These are phyloP conservation scores for Chlamydomonas applanata DNA, from an alignment of 139 green algal genomes.

Conservation along the genomic window DNA sequence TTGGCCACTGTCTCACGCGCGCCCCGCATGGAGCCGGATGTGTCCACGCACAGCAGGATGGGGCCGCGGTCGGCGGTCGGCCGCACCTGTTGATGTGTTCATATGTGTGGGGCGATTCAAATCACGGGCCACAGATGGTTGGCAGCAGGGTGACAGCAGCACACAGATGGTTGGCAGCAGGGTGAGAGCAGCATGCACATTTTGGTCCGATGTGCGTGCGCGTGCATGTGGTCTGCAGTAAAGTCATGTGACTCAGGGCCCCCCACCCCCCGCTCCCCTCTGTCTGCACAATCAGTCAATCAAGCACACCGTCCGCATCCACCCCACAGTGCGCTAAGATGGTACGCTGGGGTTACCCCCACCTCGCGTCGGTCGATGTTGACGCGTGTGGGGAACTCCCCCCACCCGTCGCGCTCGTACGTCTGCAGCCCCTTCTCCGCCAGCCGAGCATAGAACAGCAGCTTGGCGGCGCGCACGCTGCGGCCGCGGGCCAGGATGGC, in stretches of 20 bases:
- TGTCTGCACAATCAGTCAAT: background rate
- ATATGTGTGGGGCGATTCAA: constrained; percentile 12
- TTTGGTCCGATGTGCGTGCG: too few relatives aligned
- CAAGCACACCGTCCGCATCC: background rate
- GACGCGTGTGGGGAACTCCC: constrained; percentile 67
- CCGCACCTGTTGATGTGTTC: constrained; percentile 20
- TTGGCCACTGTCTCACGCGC: constrained; percentile 85
- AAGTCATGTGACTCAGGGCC: background rate
- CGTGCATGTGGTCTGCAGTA: constrained; percentile 1
- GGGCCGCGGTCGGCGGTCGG: constrained; percentile 64
- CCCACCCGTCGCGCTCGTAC: constrained; percentile 88
- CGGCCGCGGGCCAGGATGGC: constrained; percentile 64
- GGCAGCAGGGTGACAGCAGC: too few relatives aligned
- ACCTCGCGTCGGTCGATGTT: constrained; percentile 13
- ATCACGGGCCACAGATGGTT: too few relatives aligned
- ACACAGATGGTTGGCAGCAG: too few relatives aligned
- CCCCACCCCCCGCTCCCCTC: background rate
- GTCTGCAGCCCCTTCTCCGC: constrained; percentile 79
- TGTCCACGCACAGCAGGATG: constrained; percentile 93
- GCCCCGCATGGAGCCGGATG: constrained; percentile 67
- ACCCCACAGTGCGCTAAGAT: background rate
- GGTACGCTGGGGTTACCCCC: too few relatives aligned
- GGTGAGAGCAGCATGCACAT: too few relatives aligned
- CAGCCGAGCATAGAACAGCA: constrained; percentile 83
- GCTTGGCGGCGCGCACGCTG: constrained; percentile 71